A percentile compares a stretch with the other conserved stretches of the same genome.
These are phyloP conservation scores for Skeletonema tropicum DNA, from an alignment of 108 stramenopile genomes.

Conservation along the genomic window DNA sequence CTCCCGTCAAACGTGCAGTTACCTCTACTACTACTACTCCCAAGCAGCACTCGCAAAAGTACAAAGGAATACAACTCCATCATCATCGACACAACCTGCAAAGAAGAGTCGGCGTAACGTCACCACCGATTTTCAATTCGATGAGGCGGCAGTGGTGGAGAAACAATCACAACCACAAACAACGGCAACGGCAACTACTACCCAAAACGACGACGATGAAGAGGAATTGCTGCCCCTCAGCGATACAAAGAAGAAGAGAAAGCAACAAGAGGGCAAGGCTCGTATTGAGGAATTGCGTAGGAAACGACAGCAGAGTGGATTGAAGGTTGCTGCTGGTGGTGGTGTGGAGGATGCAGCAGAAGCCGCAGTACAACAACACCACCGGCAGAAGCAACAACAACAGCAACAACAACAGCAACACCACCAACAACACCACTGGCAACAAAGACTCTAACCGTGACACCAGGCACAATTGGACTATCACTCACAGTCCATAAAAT, in stretches of 20 bases:
- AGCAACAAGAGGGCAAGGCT: neutral
- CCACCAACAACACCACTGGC: neutral
- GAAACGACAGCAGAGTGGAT: neutral
- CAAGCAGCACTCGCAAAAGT: neutral
- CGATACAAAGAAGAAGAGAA: neutral
- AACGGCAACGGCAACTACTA: neutral
- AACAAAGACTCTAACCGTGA: neutral
- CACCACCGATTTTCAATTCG: conserved; percentile 1
- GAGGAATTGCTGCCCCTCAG: neutral
- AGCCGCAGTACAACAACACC: too few species aligned
- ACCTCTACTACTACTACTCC: neutral
- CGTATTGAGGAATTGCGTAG: neutral
- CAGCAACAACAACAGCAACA: neutral
- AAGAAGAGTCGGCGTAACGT: neutral
- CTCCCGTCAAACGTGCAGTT: conserved; percentile 6
- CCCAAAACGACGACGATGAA: neutral
- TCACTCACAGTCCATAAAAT: neutral
- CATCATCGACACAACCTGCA: neutral
- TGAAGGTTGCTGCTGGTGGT: neutral
- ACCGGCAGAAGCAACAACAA: too few species aligned
- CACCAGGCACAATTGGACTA: conserved; percentile 22
- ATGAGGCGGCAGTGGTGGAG: neutral
- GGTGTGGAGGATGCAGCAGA: too few species aligned
- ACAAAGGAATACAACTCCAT: neutral
- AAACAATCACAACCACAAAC: neutral